A percentile compares a stretch with the other conserved stretches of the same genome.
Evolutionary conservation across 2,329 filamentous ascomycete species (phyloP).

Genomic region (Paecilomyces fulvus): DNA sequence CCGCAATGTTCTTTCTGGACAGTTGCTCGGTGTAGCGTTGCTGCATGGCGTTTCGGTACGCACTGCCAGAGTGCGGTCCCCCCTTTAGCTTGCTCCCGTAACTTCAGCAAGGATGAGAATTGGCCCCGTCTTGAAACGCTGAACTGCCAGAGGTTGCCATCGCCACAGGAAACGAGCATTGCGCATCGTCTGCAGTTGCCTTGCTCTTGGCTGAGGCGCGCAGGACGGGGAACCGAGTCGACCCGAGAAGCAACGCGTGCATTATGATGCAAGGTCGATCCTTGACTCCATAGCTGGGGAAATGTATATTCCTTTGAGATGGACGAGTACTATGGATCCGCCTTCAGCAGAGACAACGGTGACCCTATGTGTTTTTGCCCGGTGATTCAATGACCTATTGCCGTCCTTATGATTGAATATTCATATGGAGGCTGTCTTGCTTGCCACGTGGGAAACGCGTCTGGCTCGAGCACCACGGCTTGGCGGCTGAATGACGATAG

Average conservation of each 20-base stretch:
- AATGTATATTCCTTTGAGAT: neutral
- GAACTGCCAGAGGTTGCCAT: neutral
- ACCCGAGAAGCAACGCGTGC: neutral
- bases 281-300: neutral
- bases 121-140: neutral
- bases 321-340: neutral
- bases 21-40: neutral
- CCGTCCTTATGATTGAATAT: neutral
- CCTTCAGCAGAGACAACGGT: neutral
- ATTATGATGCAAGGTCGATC: neutral
- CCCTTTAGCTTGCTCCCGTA: neutral
- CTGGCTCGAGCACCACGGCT: neutral
- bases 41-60: neutral
- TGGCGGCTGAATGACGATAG: neutral
- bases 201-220: neutral
- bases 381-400: neutral
- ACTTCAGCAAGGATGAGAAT: neutral
- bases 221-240: neutral
- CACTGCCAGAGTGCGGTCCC: neutral
- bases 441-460: neutral
- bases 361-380: neutral
- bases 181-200: neutral
- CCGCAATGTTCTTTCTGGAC: neutral
- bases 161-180: neutral
- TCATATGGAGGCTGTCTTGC: neutral